Evolutionary conservation across 495 filamentous ascomycete genomes (phyloP).

Genomic region (Penicillium macrosclerotiorum): DNA sequence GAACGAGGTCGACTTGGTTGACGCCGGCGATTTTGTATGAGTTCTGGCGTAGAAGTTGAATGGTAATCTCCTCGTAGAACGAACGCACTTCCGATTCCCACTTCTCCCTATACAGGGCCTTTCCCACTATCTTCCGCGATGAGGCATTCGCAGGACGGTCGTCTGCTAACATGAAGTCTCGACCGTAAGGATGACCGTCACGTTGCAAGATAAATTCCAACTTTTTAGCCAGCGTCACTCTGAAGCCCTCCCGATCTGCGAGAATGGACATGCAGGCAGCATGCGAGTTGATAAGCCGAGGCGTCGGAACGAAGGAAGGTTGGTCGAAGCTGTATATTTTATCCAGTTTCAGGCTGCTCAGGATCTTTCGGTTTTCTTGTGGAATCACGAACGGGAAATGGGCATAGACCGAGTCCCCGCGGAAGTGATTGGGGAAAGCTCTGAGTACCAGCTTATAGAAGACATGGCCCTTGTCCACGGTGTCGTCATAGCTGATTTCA

Average conservation of each 20-base stretch:
- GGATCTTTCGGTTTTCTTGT: slow-evolving; percentile 49
- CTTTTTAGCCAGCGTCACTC: slow-evolving; percentile 54
- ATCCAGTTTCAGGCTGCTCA: slow-evolving; percentile 41
- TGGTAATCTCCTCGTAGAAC: slow-evolving; percentile 54
- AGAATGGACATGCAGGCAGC: slow-evolving; percentile 48
- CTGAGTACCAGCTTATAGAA: slow-evolving; percentile 61
- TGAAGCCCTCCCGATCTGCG: slow-evolving; percentile 49
- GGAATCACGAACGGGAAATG: slow-evolving; percentile 62
- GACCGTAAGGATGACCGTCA: slow-evolving; percentile 38
- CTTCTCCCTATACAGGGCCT: slow-evolving; percentile 47
- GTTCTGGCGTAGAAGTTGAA: slow-evolving; percentile 48
- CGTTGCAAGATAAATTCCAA: slow-evolving; percentile 50
- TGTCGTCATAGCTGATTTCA: slow-evolving; percentile 46
- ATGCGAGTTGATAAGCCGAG: slow-evolving; percentile 47
- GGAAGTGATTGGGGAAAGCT: slow-evolving; percentile 60
- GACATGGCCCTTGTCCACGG: slow-evolving; percentile 55
- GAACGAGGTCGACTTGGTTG: slow-evolving; percentile 62
- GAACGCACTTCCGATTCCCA: slow-evolving; percentile 50
- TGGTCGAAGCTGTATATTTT: slow-evolving; percentile 52
- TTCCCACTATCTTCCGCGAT: slow-evolving; percentile 47
- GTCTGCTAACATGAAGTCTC: slow-evolving; percentile 55
- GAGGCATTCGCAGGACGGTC: slow-evolving; percentile 45
- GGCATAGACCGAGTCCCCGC: slow-evolving; percentile 54
- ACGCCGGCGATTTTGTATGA: slow-evolving; percentile 49
- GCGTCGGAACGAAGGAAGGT: slow-evolving; percentile 34